These are phyloP conservation scores for Pistacia atlantica DNA, from an alignment of 345 rosid genomes.

Conservation along the genomic window DNA sequence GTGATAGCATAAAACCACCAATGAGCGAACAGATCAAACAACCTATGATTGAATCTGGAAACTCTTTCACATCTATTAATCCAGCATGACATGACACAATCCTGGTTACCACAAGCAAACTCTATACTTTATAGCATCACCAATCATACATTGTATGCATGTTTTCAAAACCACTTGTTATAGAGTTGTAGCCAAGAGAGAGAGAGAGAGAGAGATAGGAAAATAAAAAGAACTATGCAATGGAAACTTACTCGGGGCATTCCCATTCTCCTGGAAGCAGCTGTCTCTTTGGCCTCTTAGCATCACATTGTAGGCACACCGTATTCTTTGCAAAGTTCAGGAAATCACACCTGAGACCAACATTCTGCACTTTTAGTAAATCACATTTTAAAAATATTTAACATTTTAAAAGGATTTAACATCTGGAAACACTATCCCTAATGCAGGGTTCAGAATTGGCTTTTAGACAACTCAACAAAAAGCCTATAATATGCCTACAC, in stretches of 20 bases:
- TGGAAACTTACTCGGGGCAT: constrained; percentile 87
- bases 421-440: constrained; percentile 5
- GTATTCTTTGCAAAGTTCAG: constrained; percentile 97
- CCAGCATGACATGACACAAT: not conserved
- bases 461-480: not conserved
- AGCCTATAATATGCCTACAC: not conserved
- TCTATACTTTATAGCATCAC: not conserved
- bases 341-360: constrained; percentile 80
- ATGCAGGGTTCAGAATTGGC: not conserved
- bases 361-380: constrained; percentile 17
- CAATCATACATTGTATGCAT: constrained; percentile 5
- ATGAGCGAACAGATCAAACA: not conserved
- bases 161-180: not conserved
- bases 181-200: not conserved
- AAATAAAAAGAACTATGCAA: not conserved
- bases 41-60: not conserved
- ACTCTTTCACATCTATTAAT: not conserved
- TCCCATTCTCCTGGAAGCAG: constrained; percentile 99
- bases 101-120: not conserved
- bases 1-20: constrained; percentile 37
- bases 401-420: not conserved
- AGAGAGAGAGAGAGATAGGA: too few species aligned
- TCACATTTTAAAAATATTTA: not conserved
- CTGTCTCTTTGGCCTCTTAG: constrained; percentile 94
- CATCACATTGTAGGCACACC: constrained; percentile 94